Conservation (phyloP, 225 moss, liverwort and hornwort genomes). For the Takakia lepidozioides region DNA sequence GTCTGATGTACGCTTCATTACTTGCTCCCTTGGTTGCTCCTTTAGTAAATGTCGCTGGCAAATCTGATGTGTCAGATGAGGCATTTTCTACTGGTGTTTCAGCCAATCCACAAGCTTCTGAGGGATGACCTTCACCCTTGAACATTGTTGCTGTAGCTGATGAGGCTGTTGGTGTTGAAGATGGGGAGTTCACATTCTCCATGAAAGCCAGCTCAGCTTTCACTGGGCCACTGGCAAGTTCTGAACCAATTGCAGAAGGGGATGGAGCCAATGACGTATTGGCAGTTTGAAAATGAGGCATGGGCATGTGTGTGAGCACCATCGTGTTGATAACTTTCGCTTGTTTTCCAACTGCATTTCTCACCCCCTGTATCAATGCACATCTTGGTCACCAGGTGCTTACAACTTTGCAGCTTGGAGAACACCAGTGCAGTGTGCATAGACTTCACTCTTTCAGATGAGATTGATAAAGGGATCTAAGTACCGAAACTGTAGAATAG, state of each 20-base stretch:
- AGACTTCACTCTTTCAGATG: too few species aligned
- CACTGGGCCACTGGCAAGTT: constrained; percentile 67
- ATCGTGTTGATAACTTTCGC: constrained; percentile 90
- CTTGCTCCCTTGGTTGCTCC: constrained; percentile 5
- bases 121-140: constrained; percentile 5
- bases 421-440: too few species aligned
- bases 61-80: not conserved
- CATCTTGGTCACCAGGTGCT: too few species aligned
- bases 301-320: constrained; percentile 46
- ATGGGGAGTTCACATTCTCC: constrained; percentile 35
- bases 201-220: constrained; percentile 80
- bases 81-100: not conserved
- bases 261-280: constrained; percentile 13
- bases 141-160: constrained; percentile 30
- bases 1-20: constrained; percentile 36
- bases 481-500: too few species aligned
- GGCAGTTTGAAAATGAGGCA: constrained; percentile 5
- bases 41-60: too few species aligned
- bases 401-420: too few species aligned
- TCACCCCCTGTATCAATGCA: constrained; percentile 78
- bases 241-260: constrained; percentile 60
- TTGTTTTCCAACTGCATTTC: constrained; percentile 91
- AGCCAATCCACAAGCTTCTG: constrained; percentile 8
- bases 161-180: constrained; percentile 11
- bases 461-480: too few species aligned